Base-by-base conservation (phyloP, 805 yeast genomes). In the Saccharomycopsis olivae region DNA sequence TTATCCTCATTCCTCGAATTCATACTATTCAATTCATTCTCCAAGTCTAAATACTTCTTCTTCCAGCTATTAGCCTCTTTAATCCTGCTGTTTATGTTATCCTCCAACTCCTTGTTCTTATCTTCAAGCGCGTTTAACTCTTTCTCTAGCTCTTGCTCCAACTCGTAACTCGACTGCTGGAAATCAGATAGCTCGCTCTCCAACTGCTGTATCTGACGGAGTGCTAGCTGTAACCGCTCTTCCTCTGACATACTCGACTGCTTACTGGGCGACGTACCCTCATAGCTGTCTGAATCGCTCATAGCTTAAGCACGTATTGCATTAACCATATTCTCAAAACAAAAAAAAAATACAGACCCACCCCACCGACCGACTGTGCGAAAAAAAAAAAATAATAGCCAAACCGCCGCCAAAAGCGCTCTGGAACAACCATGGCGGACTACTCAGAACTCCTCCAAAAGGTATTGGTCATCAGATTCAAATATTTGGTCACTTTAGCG, bases 131-230 rank as follows among this genome's bases (percentile, higher is more conserved):
- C 60, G n/a, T 49, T 59, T 27, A 64, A 51, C 43, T 68, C 72
- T 40, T 56, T 55, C 50, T 68, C 73, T 25, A 68, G 52, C 39
- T 66, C 73, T 29, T 52, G 54, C 48, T 68, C 73, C 29, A 68
- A 53, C 46, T 67, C 73, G 35, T 58, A 53, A 33, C 69, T 62
- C 4, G 69, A 62, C 17, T 51, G 54, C 42, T 64, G 65, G 41
- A 68, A 65, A 47, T 68, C 73, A 16, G 51, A 54, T 15, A 68
- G 50, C 47, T 66, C 71, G 5, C 47, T 47, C 48, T 64, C 69
- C 11, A 67, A 55, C 47, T 61, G 62, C 21, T 55, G 57, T 15
- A 66, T 59, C 35, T 65, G 65, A 27, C 55, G 60, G 6, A 58
- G 35, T 1, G 61, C 61, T 35, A 55, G 49, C 33, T 54, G 47